Base-by-base conservation (phyloP, 2,329 filamentous ascomycete genomes). In the Plenodomus tracheiphilus region DNA sequence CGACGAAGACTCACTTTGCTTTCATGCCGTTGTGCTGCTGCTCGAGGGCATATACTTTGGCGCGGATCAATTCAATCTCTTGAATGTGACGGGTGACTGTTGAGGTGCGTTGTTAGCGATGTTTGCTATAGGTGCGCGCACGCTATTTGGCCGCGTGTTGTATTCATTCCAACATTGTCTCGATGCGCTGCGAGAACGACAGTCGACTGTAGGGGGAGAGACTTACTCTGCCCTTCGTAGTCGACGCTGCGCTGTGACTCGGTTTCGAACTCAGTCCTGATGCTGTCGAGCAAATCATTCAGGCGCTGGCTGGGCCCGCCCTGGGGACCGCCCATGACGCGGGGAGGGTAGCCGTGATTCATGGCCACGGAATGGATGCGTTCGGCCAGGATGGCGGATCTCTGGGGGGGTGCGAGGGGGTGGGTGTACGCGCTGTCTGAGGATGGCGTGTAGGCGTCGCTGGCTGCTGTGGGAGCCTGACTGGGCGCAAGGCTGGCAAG, bases 161-260 rank as follows among this genome's bases (percentile, higher is more conserved):
- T 11, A 15, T 11, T 32, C 28, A 11, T 32, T 11, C 11, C 28
- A 32, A 4, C 9, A 4, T 32, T 15, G 28, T 32, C 6, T 4
- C 28, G 8, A 15, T 15, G 28, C 28, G 28, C 28, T 11, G 13
- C 28, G 13, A 32, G 15, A 4, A 4, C 6, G 11, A 15, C 11
- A 8, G 28, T 5, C 22, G 10, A 10, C 49, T 51, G 41, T 2
- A 2, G 19, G 17, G n/a, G 11, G 15, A 32, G n/a, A 19, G 52
- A 85, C 91, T 81, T 85, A 97, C 93, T 88, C 73, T 96, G 91
- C 72, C 93, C 89, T 72, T 99, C 93, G 72, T 91, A 95, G 64
- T 91, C 89, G 71, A 90, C 90, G 58, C 85, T 88, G 62, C 89
- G 85, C 58, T 89, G 85, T 62, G 87, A 82, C 73, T 95, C 89